Evolutionary conservation across 495 filamentous ascomycete genomes (phyloP), one percentile per base, ranked within the genome.

Genomic region (Umbilicaria muhlenbergii): DNA sequence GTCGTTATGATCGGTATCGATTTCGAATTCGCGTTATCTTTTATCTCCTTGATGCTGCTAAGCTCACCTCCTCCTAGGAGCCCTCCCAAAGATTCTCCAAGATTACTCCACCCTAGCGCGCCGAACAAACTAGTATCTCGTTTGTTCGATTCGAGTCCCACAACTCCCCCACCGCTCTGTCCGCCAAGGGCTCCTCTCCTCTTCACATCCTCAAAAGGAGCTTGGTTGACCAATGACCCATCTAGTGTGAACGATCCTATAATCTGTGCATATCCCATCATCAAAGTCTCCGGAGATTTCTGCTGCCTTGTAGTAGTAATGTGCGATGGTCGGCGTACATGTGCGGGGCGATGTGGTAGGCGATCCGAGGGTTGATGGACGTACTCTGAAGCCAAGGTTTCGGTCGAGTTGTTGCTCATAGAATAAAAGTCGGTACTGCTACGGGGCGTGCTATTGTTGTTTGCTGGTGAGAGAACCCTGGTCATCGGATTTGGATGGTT

Each of bases 211-310:
- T 98, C 92, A 51, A 98, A 98, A 3, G 78, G 84, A 2, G 76
- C 79, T 33, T 91, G 78, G 49, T 94, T 86, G 42, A 96, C 74
- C 32, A 98, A 65, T 5, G 92, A 93, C 0, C 87, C 86, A 58
- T 98, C 91, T 6, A 96, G 62, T 0, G 79, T 86, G 49, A 96
- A 98, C 0, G 83, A 82, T 14, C 92, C 91, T 53, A 81, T 79
- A n/a, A 95, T 74, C 57, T 98, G 89, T 5, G 81, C 92, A 63
- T 93, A 98, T 10, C 88, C 91, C 91, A 98, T 96, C 77, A 98
- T 88, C 41, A 98, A 61, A 13, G 81, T 75, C 62, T 96, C 86
- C 38, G 73, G 78, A 47, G 48, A 48, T 48, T 62, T 69, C 31
- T 64, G 54, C 16, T 67, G 62, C 37, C 54, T 60, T 37, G 58